Evolutionary conservation across 2,329 filamentous ascomycete genomes (phyloP), one percentile per base, ranked within the genome.

Genomic region (Xylariaceae sp.): DNA sequence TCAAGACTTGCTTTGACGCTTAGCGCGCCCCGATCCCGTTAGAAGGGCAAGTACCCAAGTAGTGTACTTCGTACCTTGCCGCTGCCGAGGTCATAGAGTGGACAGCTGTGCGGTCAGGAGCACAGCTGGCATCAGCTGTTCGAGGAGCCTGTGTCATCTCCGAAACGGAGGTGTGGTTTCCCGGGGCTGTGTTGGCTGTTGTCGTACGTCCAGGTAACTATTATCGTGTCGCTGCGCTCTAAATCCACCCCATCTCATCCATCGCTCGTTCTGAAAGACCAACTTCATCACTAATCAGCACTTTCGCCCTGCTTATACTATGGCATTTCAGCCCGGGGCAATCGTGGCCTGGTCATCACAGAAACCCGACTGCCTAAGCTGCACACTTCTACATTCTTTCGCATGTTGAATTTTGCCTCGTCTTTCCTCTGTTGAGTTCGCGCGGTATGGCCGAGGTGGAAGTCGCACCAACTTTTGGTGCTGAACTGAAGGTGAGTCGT

Each of bases 391-490:
- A 39, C 54, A 40, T 47, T 18, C 43, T 47, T 44, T 54, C 63
- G 59, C 57, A 66, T 66, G 62, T 54, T 61, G 51, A 54, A 49
- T 44, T 32, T 19, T 51, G 48, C 39, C 48, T 49, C 41, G 49
- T 47, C 55, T 6, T 53, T 41, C 51, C 62, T 51, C 43, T 59
- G 45, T 53, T 41, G 51, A 54, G 48, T 57, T 59, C 65, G 21
- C 65, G 21, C 41, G 72, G 62, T 63, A 95, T 95, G 89, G 85
- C 87, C 69, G 88, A 92, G 73, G 81, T 89, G 72, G 90, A 95
- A 65, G 83, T 81, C 69, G 80, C 85, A 75, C 89, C 89, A 68
- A 88, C 89, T 65, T 96, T 99, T 74, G 94, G 94, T 74, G 84
- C 87, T 55, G 92, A 96, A 78, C 80, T 97, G 71, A 97, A 95